Percentiles rank a stretch among this genome's conserved stretches.
These are phyloP conservation scores for Solanum hybrid DNA, from an alignment of 305 asterid species.

Conservation along the genomic window DNA sequence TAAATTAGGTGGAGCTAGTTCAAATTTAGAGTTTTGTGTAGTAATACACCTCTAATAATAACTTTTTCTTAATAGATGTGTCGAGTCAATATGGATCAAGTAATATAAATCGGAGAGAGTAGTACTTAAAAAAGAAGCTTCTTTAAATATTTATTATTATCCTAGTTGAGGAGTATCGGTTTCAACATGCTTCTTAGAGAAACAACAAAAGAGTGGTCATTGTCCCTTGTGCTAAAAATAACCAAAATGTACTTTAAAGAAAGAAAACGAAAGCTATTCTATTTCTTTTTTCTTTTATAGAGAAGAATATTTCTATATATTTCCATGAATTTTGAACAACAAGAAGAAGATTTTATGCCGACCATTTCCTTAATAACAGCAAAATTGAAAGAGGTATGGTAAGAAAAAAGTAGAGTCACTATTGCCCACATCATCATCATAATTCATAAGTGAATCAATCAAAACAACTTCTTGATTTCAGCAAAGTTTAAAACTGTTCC, in stretches of 20 bases:
- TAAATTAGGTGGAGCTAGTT: neutral
- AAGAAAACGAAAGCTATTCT: neutral
- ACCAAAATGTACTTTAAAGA: neutral
- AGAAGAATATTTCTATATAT: neutral
- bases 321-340: neutral
- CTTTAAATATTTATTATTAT: neutral
- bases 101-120: neutral
- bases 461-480: conserved; percentile 66
- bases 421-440: conserved; percentile 10
- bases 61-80: neutral
- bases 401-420: conserved; percentile 21
- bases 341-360: conserved; percentile 8
- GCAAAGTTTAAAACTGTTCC: conserved; percentile 50
- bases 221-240: conserved; percentile 2
- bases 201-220: conserved; percentile 9
- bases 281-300: neutral
- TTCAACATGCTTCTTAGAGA: conserved; percentile 4
- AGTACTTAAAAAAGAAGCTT: neutral
- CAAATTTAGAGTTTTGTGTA: neutral
- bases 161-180: conserved; percentile 7
- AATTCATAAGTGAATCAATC: conserved; percentile 26
- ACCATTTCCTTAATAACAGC: conserved; percentile 61
- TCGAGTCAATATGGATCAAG: neutral
- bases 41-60: neutral
- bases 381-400: conserved; percentile 14